phyloP scores from a whole-genome alignment of 2,329 filamentous ascomycete species.

The Neopestalotiopsis rosae region DNA sequence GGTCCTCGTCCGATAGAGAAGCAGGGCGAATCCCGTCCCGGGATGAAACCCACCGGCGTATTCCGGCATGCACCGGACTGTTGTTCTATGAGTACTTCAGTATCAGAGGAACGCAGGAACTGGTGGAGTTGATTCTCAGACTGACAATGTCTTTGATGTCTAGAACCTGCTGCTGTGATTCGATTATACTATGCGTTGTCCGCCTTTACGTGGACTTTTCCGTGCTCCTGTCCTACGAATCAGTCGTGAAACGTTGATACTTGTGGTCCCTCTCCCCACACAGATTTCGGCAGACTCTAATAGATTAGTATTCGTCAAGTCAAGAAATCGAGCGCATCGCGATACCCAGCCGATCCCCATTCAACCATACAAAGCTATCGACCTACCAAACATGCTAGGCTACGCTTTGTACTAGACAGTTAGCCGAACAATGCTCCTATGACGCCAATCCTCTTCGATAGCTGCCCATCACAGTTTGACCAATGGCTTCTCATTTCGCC shows the following conservation, averaged over 20 bases:
- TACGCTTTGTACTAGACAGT: neutral
- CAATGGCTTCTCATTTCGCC: neutral
- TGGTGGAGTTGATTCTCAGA: neutral
- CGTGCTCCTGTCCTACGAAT: neutral
- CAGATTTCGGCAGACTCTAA: neutral
- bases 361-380: neutral
- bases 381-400: too few relatives aligned
- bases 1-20: neutral
- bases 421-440: neutral
- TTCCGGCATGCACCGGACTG: neutral
- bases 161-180: neutral
- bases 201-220: neutral
- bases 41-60: neutral
- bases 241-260: neutral
- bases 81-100: neutral
- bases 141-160: neutral
- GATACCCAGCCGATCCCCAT: neutral
- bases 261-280: neutral
- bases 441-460: neutral
- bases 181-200: neutral
- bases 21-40: neutral
- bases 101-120: neutral
- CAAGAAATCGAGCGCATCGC: neutral
- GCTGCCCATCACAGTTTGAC: neutral
- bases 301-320: neutral